phyloP scores from a whole-genome alignment of 257 asterid species.

The Solanum virginianum region DNA sequence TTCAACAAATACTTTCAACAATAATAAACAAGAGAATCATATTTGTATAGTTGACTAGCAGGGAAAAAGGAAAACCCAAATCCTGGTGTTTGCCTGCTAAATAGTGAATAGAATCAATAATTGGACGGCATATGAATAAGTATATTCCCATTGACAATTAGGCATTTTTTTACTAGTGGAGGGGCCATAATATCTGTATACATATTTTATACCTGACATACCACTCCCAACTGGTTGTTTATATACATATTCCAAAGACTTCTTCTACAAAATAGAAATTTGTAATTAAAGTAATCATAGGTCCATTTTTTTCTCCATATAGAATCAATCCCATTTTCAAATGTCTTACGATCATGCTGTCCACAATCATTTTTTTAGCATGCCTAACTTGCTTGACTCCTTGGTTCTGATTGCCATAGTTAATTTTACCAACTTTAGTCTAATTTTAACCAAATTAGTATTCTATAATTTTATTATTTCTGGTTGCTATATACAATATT shows the following conservation, averaged over 20 bases:
- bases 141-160: background rate
- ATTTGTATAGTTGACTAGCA: background rate
- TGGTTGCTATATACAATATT: background rate
- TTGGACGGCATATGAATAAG: background rate
- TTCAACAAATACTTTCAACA: too few relatives aligned
- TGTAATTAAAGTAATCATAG: background rate
- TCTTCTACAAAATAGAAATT: background rate
- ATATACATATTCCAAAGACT: background rate
- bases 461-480: background rate
- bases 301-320: background rate
- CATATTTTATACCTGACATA: background rate
- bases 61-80: background rate
- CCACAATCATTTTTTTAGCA: background rate
- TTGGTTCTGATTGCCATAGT: background rate
- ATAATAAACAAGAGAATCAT: background rate
- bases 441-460: background rate
- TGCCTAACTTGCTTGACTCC: background rate
- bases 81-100: background rate
- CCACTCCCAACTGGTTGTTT: background rate
- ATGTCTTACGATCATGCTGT: background rate
- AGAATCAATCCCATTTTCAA: background rate
- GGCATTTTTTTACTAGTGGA: background rate
- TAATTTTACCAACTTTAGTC: background rate
- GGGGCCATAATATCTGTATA: background rate
- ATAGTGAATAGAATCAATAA: background rate